Percentiles rank a stretch among this genome's conserved stretches.
These are phyloP conservation scores for Chamaecyparis obtusa DNA, from an alignment of 75 land plant species.

Conservation along the genomic window DNA sequence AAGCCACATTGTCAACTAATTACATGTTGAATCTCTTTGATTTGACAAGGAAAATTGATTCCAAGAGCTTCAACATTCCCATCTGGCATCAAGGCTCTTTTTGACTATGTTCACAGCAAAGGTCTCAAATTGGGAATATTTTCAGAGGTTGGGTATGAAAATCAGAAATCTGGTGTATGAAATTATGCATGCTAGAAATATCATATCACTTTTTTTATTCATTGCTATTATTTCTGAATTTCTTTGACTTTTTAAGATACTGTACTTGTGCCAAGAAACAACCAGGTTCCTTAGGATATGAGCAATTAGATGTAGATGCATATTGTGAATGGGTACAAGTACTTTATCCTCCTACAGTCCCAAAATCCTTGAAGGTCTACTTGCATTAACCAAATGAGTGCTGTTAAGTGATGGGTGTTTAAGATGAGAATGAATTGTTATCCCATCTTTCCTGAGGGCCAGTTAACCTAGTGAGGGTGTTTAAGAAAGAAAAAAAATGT, in stretches of 20 bases:
- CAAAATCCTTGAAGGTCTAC: too few relatives aligned
- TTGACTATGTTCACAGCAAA: slow-evolving; percentile 78
- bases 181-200: neutral
- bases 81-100: slow-evolving; percentile 75
- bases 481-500: too few relatives aligned
- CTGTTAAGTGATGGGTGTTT: neutral
- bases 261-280: slow-evolving; percentile 27
- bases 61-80: slow-evolving; percentile 67
- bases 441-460: neutral
- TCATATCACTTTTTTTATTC: neutral
- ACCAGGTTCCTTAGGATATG: slow-evolving; percentile 47
- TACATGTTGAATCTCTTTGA: too few relatives aligned
- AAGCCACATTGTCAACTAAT: neutral
- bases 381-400: too few relatives aligned
- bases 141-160: slow-evolving; percentile 70
- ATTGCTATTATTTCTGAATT: neutral
- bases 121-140: slow-evolving; percentile 86
- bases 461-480: too few relatives aligned
- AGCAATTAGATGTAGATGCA: slow-evolving; percentile 31
- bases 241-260: slow-evolving; percentile 11
- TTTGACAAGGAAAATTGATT: slow-evolving; percentile 59
- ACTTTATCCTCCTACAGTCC: neutral
- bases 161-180: neutral
- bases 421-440: neutral
- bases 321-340: slow-evolving; percentile 43